phyloP scores from a whole-genome alignment of 2,329 filamentous ascomycete species.

The Penicillium sp. region DNA sequence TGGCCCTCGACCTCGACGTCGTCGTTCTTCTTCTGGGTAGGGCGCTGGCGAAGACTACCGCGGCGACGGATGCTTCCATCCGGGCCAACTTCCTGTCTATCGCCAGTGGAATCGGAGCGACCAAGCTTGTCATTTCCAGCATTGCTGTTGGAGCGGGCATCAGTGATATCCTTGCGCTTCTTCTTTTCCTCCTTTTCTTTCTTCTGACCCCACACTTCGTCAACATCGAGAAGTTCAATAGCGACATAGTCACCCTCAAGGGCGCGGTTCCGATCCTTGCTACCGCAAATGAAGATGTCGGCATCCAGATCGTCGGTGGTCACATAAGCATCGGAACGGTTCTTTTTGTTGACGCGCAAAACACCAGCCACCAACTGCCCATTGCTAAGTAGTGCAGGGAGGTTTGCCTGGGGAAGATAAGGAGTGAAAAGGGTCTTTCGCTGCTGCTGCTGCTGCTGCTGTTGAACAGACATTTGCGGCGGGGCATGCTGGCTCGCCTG shows the following conservation, averaged over 20 bases:
- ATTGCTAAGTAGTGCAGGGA: slow-evolving; percentile 85
- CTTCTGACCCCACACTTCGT: slow-evolving; percentile 98
- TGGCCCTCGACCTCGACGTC: slow-evolving; percentile 98
- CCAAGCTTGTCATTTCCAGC: slow-evolving; percentile 64
- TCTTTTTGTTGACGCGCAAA: slow-evolving; percentile 99
- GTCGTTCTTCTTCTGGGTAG: slow-evolving; percentile 99
- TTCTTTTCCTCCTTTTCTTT: slow-evolving; percentile 99
- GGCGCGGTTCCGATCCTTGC: slow-evolving; percentile 96
- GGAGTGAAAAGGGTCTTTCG: slow-evolving; percentile 98
- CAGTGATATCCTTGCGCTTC: slow-evolving; percentile 98
- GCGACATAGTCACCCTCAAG: slow-evolving; percentile 95
- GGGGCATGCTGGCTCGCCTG: slow-evolving; percentile 70
- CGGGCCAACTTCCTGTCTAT: slow-evolving; percentile 58
- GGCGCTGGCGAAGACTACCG: slow-evolving; percentile 91
- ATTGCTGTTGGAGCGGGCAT: slow-evolving; percentile 75
- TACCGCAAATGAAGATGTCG: slow-evolving; percentile 99
- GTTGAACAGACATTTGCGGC: slow-evolving; percentile 55
- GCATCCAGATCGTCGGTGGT: slow-evolving; percentile 92
- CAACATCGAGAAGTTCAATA: slow-evolving; percentile 92
- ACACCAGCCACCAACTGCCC: slow-evolving; percentile 95
- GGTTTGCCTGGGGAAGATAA: slow-evolving; percentile 89
- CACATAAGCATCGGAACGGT: slow-evolving; percentile 96
- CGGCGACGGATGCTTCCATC: slow-evolving; percentile 89
- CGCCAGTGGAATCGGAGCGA: slow-evolving; percentile 60
- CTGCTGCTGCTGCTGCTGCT: slow-evolving; percentile 76